phyloP scores from a whole-genome alignment of 306 rosid species.

The Cicer judaicum region DNA sequence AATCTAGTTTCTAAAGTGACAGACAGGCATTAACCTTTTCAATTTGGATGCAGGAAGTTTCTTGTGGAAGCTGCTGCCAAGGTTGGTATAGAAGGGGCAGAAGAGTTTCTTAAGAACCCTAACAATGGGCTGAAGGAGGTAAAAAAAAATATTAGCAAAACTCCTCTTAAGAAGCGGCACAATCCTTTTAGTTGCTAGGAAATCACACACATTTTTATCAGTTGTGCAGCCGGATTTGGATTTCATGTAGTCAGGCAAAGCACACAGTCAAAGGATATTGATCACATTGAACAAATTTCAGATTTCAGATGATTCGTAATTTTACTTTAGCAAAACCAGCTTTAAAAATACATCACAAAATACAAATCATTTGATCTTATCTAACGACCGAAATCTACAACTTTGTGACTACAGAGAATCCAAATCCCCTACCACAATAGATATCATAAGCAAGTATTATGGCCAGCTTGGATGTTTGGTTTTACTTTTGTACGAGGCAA shows the following conservation, averaged over 20 bases:
- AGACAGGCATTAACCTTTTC: conserved; percentile 35
- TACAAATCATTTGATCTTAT: background rate
- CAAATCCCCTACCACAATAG: background rate
- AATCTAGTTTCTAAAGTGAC: conserved; percentile 37
- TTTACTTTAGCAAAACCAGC: background rate
- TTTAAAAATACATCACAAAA: background rate
- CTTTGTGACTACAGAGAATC: background rate
- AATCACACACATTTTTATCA: background rate
- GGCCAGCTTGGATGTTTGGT: background rate
- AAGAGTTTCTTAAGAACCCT: conserved; percentile 78
- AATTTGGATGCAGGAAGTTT: conserved; percentile 71
- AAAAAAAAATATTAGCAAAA: background rate
- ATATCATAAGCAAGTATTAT: background rate
- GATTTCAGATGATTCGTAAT: background rate
- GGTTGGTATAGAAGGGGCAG: conserved; percentile 80
- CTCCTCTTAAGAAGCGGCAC: conserved; percentile 23
- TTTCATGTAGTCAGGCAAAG: background rate
- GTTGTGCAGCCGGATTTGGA: background rate
- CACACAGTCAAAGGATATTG: background rate
- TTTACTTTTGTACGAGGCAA: no score
- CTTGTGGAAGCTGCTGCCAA: conserved; percentile 80
- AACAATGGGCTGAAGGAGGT: conserved; percentile 87
- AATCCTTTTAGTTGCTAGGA: conserved; percentile 6
- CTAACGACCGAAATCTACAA: no score
- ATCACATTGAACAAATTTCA: background rate